A percentile compares a stretch with the other conserved stretches of the same genome.
These are phyloP conservation scores for Leucaena leucocephala DNA, from an alignment of 306 rosid species.

Conservation along the genomic window DNA sequence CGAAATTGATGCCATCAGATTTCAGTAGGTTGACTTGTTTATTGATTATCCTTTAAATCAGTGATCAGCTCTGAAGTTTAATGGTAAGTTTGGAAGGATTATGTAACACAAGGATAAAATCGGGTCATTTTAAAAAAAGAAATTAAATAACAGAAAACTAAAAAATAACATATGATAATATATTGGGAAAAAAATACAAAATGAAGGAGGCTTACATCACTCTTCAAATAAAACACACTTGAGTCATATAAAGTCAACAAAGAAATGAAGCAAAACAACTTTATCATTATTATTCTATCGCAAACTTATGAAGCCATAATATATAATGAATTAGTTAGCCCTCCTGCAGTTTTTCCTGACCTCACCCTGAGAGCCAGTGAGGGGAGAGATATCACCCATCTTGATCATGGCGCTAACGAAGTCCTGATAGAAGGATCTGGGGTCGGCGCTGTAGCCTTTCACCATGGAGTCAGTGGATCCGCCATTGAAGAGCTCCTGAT, in stretches of 20 bases:
- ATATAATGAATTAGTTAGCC: conserved; percentile 41
- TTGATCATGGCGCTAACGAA: conserved; percentile 67
- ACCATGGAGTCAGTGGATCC: conserved; percentile 76
- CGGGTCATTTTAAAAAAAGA: too few relatives aligned
- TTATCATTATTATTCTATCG: background rate
- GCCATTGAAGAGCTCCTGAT: conserved; percentile 75
- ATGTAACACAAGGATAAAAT: too few relatives aligned
- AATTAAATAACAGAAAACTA: background rate
- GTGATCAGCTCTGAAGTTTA: too few relatives aligned
- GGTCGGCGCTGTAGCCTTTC: conserved; percentile 40
- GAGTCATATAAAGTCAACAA: background rate
- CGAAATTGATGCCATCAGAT: background rate
- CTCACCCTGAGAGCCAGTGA: conserved; percentile 82
- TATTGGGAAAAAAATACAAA: background rate
- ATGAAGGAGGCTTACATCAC: conserved; percentile 11
- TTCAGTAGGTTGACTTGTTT: background rate
- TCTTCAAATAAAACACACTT: background rate
- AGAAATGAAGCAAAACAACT: conserved; percentile 4
- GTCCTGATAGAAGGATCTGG: conserved; percentile 52
- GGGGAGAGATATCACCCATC: conserved; percentile 87
- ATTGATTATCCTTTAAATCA: too few relatives aligned
- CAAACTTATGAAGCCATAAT: background rate
- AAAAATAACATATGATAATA: background rate
- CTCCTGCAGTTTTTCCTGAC: conserved; percentile 76
- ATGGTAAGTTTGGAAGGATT: background rate